Evolutionary conservation across 345 rosid species (phyloP).

Genomic region (Turnera subulata): DNA sequence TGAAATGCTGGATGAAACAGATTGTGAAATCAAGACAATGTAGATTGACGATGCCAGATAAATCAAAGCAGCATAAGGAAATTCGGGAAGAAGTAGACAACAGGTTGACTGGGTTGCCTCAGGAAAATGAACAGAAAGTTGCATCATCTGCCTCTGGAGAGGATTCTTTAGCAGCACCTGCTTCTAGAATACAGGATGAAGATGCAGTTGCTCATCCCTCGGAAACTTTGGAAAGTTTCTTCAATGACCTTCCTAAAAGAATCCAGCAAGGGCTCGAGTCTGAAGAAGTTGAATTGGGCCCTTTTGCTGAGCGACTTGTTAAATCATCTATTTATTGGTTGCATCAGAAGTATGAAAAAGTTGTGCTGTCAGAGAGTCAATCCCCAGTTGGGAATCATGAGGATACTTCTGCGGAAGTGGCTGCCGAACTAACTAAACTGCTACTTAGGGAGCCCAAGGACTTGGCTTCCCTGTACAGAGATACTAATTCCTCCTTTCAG

Average conservation of each 20-base stretch:
- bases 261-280: constrained; percentile 69
- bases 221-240: constrained; percentile 58
- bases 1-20: constrained; percentile 95
- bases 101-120: constrained; percentile 31
- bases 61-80: constrained; percentile 24
- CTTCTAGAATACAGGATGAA: constrained; percentile 52
- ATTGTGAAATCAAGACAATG: constrained; percentile 38
- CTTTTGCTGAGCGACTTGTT: constrained; percentile 81
- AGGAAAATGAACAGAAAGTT: constrained; percentile 45
- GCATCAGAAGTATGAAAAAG: constrained; percentile 46
- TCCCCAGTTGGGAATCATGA: constrained; percentile 25
- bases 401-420: constrained; percentile 28
- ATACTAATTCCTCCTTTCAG: constrained; percentile 27
- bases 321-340: constrained; percentile 54
- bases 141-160: constrained; percentile 60
- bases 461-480: constrained; percentile 43
- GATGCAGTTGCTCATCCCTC: constrained; percentile 31
- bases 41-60: constrained; percentile 25
- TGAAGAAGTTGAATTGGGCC: constrained; percentile 66
- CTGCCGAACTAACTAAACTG: constrained; percentile 49
- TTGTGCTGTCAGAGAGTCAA: constrained; percentile 34
- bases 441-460: constrained; percentile 73
- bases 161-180: constrained; percentile 47
- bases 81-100: constrained; percentile 34
- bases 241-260: constrained; percentile 50